Evolutionary conservation across 169 alveolate species (phyloP), one percentile per base, ranked within the genome.

Genomic region (Cryptosporidium tyzzeri): DNA sequence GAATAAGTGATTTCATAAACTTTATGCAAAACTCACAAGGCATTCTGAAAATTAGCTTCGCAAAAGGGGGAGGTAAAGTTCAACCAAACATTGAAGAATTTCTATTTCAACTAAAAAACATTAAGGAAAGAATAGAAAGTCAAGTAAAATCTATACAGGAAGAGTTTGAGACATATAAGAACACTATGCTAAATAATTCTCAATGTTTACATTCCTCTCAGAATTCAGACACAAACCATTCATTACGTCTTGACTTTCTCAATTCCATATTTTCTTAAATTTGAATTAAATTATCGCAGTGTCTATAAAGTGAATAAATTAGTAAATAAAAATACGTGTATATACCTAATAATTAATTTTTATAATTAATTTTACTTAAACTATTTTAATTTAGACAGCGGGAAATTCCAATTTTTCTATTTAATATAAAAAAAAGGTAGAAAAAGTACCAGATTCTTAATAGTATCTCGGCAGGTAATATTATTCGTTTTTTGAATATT

Each of bases 141-240:
- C 48, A 44, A 35, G 31, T 73, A 26, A 53, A 55, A 7, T 51
- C 58, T 26, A 73, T 73, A 55, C 62, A 29, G 1, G 86, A 73
- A n/a, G 86, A 73, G n/a, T 73, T 51, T 21, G 70, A 58, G 31
- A 41, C 62, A 10, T 35, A 21, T 55, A 73, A 73, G 23, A 50
- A n/a, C 31, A 1, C 16, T 12, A 29, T 33, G 26, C 33, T 51
- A n/a, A 45, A 50, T 14, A n/a, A 23, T 50, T 71, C 85, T 26
- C 85, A 71, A 50, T 29, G 69, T 23, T 31, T 33, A 12, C 16
- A 50, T 35, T 50, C 68, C n/a, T 70, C 85, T 18, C 85, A 71
- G 48, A 50, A 44, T 35, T 51, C 67, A 0, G 41, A 45, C 16
- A 23, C 26, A 12, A 29, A 51, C 44, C 10, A 31, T 14, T 65